phyloP scores from a whole-genome alignment of 257 asterid genomes.

The Solanum etuberosum region DNA sequence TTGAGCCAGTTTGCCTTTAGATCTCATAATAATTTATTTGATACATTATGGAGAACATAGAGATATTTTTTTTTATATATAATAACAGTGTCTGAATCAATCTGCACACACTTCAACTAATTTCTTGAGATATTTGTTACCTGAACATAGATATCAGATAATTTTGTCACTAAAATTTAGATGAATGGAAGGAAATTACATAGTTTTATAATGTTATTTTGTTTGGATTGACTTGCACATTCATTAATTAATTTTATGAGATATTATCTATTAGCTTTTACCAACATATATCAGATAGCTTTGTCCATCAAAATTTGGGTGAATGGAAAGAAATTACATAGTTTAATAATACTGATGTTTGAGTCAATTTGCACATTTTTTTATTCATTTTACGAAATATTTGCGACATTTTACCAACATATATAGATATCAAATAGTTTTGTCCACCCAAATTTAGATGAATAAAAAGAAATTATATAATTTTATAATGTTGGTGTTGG shows the following conservation, averaged over 20 bases:
- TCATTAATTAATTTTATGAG: background rate
- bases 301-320: background rate
- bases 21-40: background rate
- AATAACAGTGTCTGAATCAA: background rate
- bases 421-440: background rate
- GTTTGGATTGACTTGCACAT: background rate
- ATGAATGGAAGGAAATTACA: background rate
- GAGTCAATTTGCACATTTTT: background rate
- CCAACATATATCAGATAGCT: background rate
- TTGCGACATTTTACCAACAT: background rate
- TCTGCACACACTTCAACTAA: rapidly evolving
- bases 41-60: background rate
- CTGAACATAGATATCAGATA: background rate
- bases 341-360: background rate
- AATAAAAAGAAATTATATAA: too few relatives aligned
- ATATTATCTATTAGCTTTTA: background rate
- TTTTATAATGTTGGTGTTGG: too few relatives aligned
- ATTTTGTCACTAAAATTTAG: background rate
- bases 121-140: background rate
- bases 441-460: background rate
- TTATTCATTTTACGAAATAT: background rate
- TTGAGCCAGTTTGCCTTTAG: background rate
- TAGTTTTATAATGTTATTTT: background rate
- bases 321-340: background rate
- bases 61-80: background rate